Percentiles rank a stretch among this genome's conserved stretches.
Conservation (phyloP, 495 filamentous ascomycete genomes). For the Aspergillus indologenus region DNA sequence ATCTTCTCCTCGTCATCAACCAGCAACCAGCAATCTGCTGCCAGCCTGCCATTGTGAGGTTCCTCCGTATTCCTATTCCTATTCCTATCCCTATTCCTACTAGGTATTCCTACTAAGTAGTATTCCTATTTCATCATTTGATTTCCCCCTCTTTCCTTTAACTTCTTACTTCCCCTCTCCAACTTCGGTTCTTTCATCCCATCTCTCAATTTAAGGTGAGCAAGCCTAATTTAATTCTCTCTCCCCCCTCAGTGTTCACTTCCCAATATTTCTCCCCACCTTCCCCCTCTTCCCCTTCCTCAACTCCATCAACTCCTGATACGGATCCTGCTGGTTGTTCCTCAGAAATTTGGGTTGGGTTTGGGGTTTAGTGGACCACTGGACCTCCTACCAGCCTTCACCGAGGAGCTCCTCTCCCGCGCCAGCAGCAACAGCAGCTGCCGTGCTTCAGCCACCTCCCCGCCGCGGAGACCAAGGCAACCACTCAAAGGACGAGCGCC, state of each 20-base stretch:
- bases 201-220: not conserved
- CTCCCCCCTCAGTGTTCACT: conserved; percentile 10
- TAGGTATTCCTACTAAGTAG: not conserved
- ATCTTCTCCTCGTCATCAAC: not conserved
- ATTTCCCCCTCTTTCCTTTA: not conserved
- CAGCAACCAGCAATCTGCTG: too few species aligned
- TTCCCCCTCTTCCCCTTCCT: conserved; percentile 8
- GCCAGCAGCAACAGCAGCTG: too few species aligned
- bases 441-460: conserved; percentile 19
- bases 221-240: too few species aligned
- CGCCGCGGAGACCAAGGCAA: conserved; percentile 25
- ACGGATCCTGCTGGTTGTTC: too few species aligned
- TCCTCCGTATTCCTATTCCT: too few species aligned
- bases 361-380: conserved; percentile 6
- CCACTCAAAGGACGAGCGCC: conserved; percentile 16
- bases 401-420: not conserved
- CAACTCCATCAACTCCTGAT: too few species aligned
- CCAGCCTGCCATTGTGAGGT: not conserved
- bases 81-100: too few species aligned
- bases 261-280: conserved; percentile 16
- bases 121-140: not conserved
- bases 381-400: conserved; percentile 9
- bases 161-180: conserved; percentile 4
- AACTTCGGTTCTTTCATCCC: not conserved
- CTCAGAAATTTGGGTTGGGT: not conserved